Base-by-base conservation (phyloP, 345 rosid species). In the Euphorbia tirucalli region DNA sequence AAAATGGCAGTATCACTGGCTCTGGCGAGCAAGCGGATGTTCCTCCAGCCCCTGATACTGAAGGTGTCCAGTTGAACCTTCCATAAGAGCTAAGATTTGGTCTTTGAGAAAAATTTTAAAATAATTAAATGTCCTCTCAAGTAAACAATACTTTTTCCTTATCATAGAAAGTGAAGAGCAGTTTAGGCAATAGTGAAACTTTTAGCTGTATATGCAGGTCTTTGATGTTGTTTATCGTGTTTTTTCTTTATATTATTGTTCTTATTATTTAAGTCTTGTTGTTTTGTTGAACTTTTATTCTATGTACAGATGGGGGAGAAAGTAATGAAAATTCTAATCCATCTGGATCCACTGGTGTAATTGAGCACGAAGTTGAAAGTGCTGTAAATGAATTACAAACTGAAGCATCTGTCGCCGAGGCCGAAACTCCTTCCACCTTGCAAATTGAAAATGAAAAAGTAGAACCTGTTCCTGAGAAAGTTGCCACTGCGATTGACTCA, bases 341-440 rank as follows among this genome's bases (percentile, higher is more conserved):
- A 61, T 65, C 86, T 64, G 75, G 49, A 70, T 76, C 58, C 50
- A 67, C 82, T 44, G 59, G 72, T 65, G 76, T 57, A 32, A 35
- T 28, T 32, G 79, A 72, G 68, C 72, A 68, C 19, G 71, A 74
- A 80, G 78, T 74, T 70, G 80, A 82, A 68, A 79, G 43, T 69
- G 66, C 68, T 57, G 44, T 82, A 68, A 81, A 74, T 67, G 85
- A 79, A 75, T 77, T 71, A 65, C 82, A 81, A 76, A 73, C 80
- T 30, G 84, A 86, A 73, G 68, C 56, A 67, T 69, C 87, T 68
- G 78, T 78, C 68, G 71, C 74, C 54, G 84, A 78, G 69, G 73
- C 73, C 66, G 83, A 72, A 79, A 58, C 56, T 70, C 58, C 78
- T 55, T 27, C 83, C 52, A 62, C 75, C n/a, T 16, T 80, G 56